These are phyloP conservation scores for Kurtzmaniella fragi DNA, from an alignment of 805 yeast genomes.

Conservation along the genomic window DNA sequence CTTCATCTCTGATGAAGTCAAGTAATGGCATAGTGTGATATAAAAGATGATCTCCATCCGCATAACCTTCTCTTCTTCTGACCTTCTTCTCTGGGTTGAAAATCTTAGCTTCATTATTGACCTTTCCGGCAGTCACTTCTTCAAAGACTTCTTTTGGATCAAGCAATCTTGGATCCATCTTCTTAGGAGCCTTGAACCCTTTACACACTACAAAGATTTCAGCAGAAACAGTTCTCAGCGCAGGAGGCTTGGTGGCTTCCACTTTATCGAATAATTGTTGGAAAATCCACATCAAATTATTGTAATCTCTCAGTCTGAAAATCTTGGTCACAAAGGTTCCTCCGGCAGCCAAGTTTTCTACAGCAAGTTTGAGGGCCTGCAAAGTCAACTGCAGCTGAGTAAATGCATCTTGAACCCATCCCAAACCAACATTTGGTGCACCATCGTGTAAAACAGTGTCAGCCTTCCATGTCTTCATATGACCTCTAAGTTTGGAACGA, in stretches of 20 bases:
- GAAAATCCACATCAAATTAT: slow-evolving; percentile 95
- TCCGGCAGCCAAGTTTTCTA: slow-evolving; percentile 83
- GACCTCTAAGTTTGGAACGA: slow-evolving; percentile 88
- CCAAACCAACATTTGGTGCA: slow-evolving; percentile 99
- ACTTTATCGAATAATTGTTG: slow-evolving; percentile 93
- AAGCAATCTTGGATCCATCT: slow-evolving; percentile 83
- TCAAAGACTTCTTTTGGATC: slow-evolving; percentile 94
- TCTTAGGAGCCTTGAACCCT: slow-evolving; percentile 94
- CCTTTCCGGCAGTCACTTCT: slow-evolving; percentile 66
- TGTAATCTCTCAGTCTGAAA: slow-evolving; percentile 98
- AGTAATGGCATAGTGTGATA: slow-evolving; percentile 69
- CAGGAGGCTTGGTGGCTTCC: slow-evolving; percentile 98
- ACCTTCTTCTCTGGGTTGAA: slow-evolving; percentile 90
- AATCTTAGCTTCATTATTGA: slow-evolving; percentile 81
- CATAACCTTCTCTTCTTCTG: slow-evolving; percentile 94
- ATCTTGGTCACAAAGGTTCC: slow-evolving; percentile 96
- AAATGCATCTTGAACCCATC: slow-evolving; percentile 99
- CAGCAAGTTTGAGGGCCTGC: slow-evolving; percentile 91
- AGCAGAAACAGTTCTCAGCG: slow-evolving; percentile 98
- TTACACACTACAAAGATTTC: slow-evolving; percentile 97
- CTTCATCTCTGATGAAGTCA: slow-evolving; percentile 78
- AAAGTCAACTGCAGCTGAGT: slow-evolving; percentile 94
- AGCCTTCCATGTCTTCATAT: slow-evolving; percentile 98
- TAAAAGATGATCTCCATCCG: slow-evolving; percentile 77
- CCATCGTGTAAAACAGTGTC: slow-evolving; percentile 98